These are phyloP conservation scores for Agrocybe pediades DNA, from an alignment of 768 basidiomycete species.

Conservation along the genomic window DNA sequence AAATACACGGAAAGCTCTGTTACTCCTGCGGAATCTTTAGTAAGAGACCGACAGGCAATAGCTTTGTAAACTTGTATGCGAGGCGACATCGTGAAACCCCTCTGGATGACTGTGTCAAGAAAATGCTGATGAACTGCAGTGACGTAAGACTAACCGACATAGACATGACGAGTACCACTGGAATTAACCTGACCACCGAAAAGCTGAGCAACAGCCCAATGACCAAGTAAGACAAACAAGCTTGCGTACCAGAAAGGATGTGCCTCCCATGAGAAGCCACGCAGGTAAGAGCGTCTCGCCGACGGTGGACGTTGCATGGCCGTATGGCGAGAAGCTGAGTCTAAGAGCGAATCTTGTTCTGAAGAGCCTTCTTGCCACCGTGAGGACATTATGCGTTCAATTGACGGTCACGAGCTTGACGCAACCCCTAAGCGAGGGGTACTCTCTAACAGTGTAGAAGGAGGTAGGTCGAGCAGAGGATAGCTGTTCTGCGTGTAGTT, in stretches of 20 bases:
- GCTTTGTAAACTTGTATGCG: conserved; percentile 81
- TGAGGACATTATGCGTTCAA: conserved; percentile 10
- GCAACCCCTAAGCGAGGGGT: not conserved
- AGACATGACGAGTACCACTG: conserved; percentile 65
- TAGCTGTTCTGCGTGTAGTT: no score
- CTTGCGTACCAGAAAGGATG: conserved; percentile 46
- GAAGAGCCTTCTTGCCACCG: conserved; percentile 11
- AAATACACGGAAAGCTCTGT: conserved; percentile 14
- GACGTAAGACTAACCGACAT: conserved; percentile 54
- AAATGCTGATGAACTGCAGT: conserved; percentile 8
- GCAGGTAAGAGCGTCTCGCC: conserved; percentile 2
- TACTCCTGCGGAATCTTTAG: conserved; percentile 22
- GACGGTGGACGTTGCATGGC: conserved; percentile 4
- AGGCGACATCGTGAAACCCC: conserved; percentile 78
- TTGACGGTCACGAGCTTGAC: conserved; percentile 11
- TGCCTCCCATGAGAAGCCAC: conserved; percentile 26
- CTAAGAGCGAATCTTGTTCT: conserved; percentile 20
- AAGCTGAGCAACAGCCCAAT: conserved; percentile 9
- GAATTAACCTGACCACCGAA: conserved; percentile 60
- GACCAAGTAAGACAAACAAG: not conserved
- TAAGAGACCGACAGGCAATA: conserved; percentile 65
- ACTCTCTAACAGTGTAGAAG: not conserved
- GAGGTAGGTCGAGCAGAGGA: no score
- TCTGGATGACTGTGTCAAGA: conserved; percentile 39
- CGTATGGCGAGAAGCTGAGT: not conserved